Evolutionary conservation across 441 rosid genomes (phyloP).

Genomic region (Croton laevigatus): DNA sequence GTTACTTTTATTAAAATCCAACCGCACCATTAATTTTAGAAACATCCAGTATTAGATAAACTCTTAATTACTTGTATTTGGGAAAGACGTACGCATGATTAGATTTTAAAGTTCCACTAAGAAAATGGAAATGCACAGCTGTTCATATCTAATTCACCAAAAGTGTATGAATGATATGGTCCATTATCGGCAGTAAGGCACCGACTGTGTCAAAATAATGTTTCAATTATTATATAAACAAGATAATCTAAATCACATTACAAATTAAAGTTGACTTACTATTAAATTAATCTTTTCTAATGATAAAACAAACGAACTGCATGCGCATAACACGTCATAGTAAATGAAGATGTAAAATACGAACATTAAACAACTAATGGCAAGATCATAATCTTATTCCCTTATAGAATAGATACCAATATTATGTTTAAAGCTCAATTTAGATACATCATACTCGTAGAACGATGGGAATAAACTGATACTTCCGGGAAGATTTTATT

Average conservation of each 20-base stretch:
- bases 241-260: neutral
- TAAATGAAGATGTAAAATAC: too few species aligned
- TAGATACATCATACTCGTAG: neutral
- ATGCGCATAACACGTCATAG: too few species aligned
- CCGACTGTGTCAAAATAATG: neutral
- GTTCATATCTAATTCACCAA: neutral
- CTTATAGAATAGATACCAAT: neutral
- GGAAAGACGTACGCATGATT: too few species aligned
- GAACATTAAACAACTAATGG: too few species aligned
- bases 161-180: neutral
- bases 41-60: too few species aligned
- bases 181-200: neutral
- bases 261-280: too few species aligned
- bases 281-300: too few species aligned
- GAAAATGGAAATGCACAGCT: neutral
- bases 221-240: neutral
- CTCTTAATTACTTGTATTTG: too few species aligned
- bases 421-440: neutral
- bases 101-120: neutral
- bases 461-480: neutral
- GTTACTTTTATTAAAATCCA: too few species aligned
- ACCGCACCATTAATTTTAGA: too few species aligned
- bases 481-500: conserved; percentile 7
- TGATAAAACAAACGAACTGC: too few species aligned
- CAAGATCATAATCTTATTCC: conserved; percentile 12